These are phyloP conservation scores for Suillus clintonianus DNA, from an alignment of 768 basidiomycete genomes.

Conservation along the genomic window DNA sequence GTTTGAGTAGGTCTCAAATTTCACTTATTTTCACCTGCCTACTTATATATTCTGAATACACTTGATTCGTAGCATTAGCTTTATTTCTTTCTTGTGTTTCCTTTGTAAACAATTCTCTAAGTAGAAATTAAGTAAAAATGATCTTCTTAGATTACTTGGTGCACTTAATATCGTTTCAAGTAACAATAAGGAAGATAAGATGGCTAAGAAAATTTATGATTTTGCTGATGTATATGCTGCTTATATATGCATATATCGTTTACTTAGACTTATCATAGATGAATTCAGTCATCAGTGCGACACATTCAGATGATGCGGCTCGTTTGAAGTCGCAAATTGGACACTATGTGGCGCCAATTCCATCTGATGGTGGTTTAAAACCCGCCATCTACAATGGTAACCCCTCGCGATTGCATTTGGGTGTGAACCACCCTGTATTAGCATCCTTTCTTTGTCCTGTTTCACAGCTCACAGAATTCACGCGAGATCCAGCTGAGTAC, in stretches of 20 bases:
- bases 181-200: no score
- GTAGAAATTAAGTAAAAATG: not conserved
- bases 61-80: no score
- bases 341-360: slow-evolving; percentile 2
- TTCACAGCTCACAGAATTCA: not conserved
- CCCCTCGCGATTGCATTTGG: not conserved
- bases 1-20: no score
- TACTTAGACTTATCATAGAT: not conserved
- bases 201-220: no score
- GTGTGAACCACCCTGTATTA: slow-evolving; percentile 2
- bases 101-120: not conserved
- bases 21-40: no score
- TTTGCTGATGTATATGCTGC: not conserved
- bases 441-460: not conserved
- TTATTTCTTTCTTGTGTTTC: not conserved
- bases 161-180: no score
- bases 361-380: not conserved
- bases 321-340: not conserved
- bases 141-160: not conserved
- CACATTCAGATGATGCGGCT: not conserved
- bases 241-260: not conserved
- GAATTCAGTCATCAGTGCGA: not conserved
- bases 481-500: not conserved
- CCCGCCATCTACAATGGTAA: slow-evolving; percentile 1
- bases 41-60: no score